phyloP scores from a whole-genome alignment of 768 basidiomycete species.

The Auricularia cornea region DNA sequence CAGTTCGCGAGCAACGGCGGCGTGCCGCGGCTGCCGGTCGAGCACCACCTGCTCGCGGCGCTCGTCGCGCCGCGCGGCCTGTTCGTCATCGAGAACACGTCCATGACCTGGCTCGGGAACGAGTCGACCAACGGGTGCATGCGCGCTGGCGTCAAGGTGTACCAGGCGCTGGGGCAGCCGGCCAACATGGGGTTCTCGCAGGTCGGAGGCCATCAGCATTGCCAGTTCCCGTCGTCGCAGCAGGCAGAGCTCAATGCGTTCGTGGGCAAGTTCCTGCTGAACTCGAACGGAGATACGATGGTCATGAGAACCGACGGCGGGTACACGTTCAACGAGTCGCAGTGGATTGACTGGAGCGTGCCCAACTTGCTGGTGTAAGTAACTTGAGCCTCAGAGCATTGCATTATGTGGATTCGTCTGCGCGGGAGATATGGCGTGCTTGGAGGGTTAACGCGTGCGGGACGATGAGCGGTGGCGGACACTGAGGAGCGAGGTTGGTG shows the following conservation, averaged over 20 bases:
- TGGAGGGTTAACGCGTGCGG: too few relatives aligned
- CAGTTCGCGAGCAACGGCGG: slow-evolving; percentile 38
- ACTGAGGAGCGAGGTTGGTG: too few relatives aligned
- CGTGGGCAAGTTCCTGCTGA: slow-evolving; percentile 47
- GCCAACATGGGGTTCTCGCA: slow-evolving; percentile 46
- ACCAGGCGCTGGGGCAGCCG: slow-evolving; percentile 41
- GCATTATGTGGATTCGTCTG: too few relatives aligned
- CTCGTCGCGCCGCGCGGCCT: slow-evolving; percentile 48
- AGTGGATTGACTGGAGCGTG: slow-evolving; percentile 44
- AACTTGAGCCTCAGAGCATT: too few relatives aligned
- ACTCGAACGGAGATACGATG: slow-evolving; percentile 40
- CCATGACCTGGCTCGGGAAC: slow-evolving; percentile 48
- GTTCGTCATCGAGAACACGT: slow-evolving; percentile 47
- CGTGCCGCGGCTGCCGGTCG: slow-evolving; percentile 42
- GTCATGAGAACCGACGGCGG: slow-evolving; percentile 19
- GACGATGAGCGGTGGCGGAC: too few relatives aligned
- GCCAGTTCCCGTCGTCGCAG: slow-evolving; percentile 42
- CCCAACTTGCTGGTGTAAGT: too few relatives aligned
- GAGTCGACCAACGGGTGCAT: slow-evolving; percentile 42
- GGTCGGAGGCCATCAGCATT: slow-evolving; percentile 47
- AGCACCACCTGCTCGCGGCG: slow-evolving; percentile 50
- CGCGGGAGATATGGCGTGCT: too few relatives aligned
- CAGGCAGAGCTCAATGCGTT: slow-evolving; percentile 42
- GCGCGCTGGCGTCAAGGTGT: slow-evolving; percentile 42
- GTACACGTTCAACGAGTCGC: slow-evolving; percentile 31